A percentile compares a stretch with the other conserved stretches of the same genome.
Conservation (phyloP, 495 filamentous ascomycete genomes). For the Astrothelium macrocarpum region DNA sequence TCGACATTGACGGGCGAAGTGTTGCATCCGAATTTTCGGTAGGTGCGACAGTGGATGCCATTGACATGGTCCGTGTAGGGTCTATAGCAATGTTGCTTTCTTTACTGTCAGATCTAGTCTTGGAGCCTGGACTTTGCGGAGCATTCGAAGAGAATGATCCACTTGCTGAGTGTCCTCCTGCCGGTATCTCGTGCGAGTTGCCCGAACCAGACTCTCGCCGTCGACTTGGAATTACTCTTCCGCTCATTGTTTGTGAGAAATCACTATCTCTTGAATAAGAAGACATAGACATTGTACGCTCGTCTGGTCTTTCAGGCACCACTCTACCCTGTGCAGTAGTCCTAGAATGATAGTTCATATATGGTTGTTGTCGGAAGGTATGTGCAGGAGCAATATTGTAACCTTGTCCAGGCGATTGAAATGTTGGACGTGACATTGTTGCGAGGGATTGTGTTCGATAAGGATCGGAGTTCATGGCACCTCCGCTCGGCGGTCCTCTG, state of each 20-base stretch:
- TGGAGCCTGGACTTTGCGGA: conserved; percentile 11
- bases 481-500: conserved; percentile 27
- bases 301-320: conserved; percentile 85
- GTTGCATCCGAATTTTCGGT: not conserved
- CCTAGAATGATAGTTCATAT: conserved; percentile 49
- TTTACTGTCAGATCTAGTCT: conserved; percentile 30
- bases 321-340: conserved; percentile 84
- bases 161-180: conserved; percentile 4
- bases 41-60: conserved; percentile 62
- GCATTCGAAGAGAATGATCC: not conserved
- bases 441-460: conserved; percentile 92
- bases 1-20: conserved; percentile 24
- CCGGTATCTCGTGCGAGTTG: conserved; percentile 9
- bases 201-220: conserved; percentile 43
- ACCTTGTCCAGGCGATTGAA: conserved; percentile 44
- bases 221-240: conserved; percentile 69
- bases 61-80: conserved; percentile 63
- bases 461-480: conserved; percentile 72
- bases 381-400: conserved; percentile 61
- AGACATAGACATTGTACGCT: conserved; percentile 91
- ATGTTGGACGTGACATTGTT: conserved; percentile 54
- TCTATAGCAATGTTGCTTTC: conserved; percentile 15
- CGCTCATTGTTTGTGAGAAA: conserved; percentile 78
- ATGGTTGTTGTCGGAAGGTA: conserved; percentile 66
- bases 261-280: conserved; percentile 73